A percentile compares a stretch with the other conserved stretches of the same genome.
These are phyloP conservation scores for Dothidotthia symphoricarpi DNA, from an alignment of 2,329 filamentous ascomycete genomes.

Conservation along the genomic window DNA sequence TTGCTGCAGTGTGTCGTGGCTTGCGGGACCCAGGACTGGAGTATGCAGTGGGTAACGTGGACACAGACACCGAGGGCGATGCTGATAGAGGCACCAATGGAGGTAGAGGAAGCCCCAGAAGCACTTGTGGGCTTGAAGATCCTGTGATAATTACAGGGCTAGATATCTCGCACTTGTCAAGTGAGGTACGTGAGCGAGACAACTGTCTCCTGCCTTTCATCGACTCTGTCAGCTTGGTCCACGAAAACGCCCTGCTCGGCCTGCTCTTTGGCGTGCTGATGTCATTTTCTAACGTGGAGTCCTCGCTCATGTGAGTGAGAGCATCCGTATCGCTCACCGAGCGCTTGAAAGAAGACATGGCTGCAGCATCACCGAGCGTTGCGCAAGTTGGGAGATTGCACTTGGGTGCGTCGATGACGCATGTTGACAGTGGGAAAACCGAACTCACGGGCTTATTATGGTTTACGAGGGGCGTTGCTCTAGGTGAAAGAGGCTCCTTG, in stretches of 20 bases:
- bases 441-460: slow-evolving; percentile 24
- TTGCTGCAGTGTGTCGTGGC: neutral
- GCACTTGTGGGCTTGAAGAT: no score
- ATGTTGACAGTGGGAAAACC: slow-evolving; percentile 8
- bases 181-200: slow-evolving; percentile 15
- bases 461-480: slow-evolving; percentile 13
- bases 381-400: slow-evolving; percentile 2
- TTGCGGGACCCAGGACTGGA: slow-evolving; percentile 10
- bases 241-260: slow-evolving; percentile 24
- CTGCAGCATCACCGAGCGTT: slow-evolving; percentile 19
- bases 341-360: slow-evolving; percentile 25
- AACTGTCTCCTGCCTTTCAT: slow-evolving; percentile 22
- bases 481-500: slow-evolving; percentile 30
- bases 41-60: slow-evolving; percentile 6
- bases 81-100: slow-evolving; percentile 2
- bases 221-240: slow-evolving; percentile 29
- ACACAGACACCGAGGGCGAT: slow-evolving; percentile 5
- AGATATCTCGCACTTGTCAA: slow-evolving; percentile 27
- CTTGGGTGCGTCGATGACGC: slow-evolving; percentile 3
- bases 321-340: slow-evolving; percentile 23
- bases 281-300: slow-evolving; percentile 15
- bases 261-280: slow-evolving; percentile 8
- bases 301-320: slow-evolving; percentile 15
- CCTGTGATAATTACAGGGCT: slow-evolving; percentile 16
- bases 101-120: no score